Evolutionary conservation across 2,329 filamentous ascomycete species (phyloP).

Genomic region (Ophiostoma ulmi): DNA sequence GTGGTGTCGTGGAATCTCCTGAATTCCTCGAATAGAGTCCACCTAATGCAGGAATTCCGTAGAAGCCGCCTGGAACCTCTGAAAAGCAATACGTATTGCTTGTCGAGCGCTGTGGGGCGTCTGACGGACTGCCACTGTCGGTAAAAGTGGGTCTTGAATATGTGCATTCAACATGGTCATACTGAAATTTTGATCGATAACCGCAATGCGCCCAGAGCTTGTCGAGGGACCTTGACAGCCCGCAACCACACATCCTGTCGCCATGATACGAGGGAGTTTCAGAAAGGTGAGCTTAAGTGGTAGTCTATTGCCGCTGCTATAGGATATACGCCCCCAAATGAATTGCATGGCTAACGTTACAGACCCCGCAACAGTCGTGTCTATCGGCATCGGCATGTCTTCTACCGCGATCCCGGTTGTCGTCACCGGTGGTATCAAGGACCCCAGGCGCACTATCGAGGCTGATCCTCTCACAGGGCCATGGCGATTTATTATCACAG

Average conservation of each 20-base stretch:
- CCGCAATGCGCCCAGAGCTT: slow-evolving; percentile 12
- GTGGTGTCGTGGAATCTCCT: background rate
- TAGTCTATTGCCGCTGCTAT: background rate
- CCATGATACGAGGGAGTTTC: slow-evolving; percentile 24
- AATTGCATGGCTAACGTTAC: background rate
- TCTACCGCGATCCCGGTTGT: background rate
- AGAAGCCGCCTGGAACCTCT: background rate
- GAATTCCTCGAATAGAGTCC: background rate
- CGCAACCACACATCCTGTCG: slow-evolving; percentile 10
- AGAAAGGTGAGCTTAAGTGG: slow-evolving; percentile 18
- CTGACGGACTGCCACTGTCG: background rate
- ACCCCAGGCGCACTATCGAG: background rate
- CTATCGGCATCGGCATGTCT: slow-evolving; percentile 10
- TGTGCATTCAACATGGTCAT: background rate
- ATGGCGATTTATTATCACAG: background rate
- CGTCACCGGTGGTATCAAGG: background rate
- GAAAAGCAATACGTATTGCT: slow-evolving; percentile 5
- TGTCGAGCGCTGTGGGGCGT: slow-evolving; percentile 5
- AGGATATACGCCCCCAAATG: background rate
- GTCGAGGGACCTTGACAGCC: slow-evolving; percentile 7
- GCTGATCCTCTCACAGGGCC: background rate
- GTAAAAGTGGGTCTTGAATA: slow-evolving; percentile 3
- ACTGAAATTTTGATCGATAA: slow-evolving; percentile 5
- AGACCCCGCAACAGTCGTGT: slow-evolving; percentile 20
- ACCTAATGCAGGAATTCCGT: slow-evolving; percentile 5